Base-by-base conservation (phyloP, 2,329 filamentous ascomycete genomes). In the Corinectria fuckeliana region DNA sequence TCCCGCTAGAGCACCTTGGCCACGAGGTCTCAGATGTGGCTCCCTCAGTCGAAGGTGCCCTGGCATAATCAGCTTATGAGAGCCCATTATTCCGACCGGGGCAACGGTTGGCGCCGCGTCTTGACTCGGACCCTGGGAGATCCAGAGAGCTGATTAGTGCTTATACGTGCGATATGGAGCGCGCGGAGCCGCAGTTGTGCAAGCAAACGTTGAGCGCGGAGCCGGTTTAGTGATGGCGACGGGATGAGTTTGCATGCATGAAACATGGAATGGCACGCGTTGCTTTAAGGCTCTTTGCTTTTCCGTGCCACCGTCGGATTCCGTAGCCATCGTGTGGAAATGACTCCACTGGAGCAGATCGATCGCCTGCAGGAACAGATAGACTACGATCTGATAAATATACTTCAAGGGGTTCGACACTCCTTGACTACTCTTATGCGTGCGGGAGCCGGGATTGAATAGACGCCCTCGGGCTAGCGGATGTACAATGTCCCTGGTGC, bases 121-220 rank as follows among this genome's bases (percentile, higher is more conserved):
- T 30, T 30, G 28, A 13, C 28, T 13, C 11, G 30, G 30, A 32
- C 30, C 30, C 30, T 32, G 30, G 30, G 7, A 32, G 30, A 11
- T 32, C 30, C 30, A 32, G 30, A 32, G 13, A 32, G 30, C 13
- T n/a, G 18, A 18, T 18, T 97, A 93, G 3, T 77, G 97, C 63
- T 93, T 88, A 73, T 93, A 97, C 74, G 97, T 97, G 32, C n/a
- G 32, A 36, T 14, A 18, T 16, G n/a, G 51, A 32, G 45, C 39
- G 45, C 42, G 45, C 51, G 51, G 51, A 55, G 42, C 51, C 51
- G 51, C 51, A 44, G 26, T 39, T 41, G 28, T 25, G 20, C 5
- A n/a, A 9, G 32, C 7, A 14, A 18, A 20, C 5, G 36, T 51
- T 23, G 49, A 23, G 30, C 51, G 42, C 42, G 44, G 51, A 55